A percentile compares a stretch with the other conserved stretches of the same genome.
phyloP scores from a whole-genome alignment of 495 filamentous ascomycete genomes.

The Penicillium dipodomyicola region DNA sequence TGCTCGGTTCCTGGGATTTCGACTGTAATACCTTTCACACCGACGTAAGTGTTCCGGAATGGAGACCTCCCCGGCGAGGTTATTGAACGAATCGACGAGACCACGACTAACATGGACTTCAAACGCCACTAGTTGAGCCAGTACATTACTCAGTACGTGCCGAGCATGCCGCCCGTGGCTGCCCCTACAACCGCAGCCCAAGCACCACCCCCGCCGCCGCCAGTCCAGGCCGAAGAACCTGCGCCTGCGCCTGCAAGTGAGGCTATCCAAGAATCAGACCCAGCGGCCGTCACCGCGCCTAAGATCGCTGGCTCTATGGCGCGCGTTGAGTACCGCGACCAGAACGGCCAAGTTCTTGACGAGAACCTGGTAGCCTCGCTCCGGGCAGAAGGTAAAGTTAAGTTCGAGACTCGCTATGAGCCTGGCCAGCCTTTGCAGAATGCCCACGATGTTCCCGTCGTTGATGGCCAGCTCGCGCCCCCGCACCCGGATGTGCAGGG shows the following conservation, averaged over 20 bases:
- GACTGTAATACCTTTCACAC: constrained; percentile 92
- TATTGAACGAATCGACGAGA: constrained; percentile 26
- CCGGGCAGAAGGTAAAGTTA: constrained; percentile 75
- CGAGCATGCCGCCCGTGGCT: constrained; percentile 15
- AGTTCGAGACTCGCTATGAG: constrained; percentile 92
- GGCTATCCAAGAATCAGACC: constrained; percentile 21
- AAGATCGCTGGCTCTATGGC: constrained; percentile 68
- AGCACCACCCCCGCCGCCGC: constrained; percentile 15
- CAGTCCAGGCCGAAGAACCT: constrained; percentile 16
- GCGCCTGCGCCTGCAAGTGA: constrained; percentile 17
- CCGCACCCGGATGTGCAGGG: constrained; percentile 85
- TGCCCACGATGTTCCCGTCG: constrained; percentile 50
- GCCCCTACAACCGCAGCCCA: constrained; percentile 29
- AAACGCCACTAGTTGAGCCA: constrained; percentile 35
- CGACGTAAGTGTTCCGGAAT: constrained; percentile 65
- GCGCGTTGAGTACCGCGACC: constrained; percentile 90
- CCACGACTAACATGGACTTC: constrained; percentile 28
- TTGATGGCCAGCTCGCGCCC: constrained; percentile 71
- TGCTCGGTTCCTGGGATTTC: constrained; percentile 90
- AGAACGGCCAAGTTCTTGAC: constrained; percentile 84
- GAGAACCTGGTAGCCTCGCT: constrained; percentile 80
- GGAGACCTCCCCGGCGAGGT: constrained; percentile 34
- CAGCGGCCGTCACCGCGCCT: constrained; percentile 50
- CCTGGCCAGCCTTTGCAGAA: constrained; percentile 65
- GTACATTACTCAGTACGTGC: constrained; percentile 39